These are phyloP conservation scores for Bolboschoenoplectus hybrid DNA, from an alignment of 202 grass and related monocot genomes.

Conservation along the genomic window DNA sequence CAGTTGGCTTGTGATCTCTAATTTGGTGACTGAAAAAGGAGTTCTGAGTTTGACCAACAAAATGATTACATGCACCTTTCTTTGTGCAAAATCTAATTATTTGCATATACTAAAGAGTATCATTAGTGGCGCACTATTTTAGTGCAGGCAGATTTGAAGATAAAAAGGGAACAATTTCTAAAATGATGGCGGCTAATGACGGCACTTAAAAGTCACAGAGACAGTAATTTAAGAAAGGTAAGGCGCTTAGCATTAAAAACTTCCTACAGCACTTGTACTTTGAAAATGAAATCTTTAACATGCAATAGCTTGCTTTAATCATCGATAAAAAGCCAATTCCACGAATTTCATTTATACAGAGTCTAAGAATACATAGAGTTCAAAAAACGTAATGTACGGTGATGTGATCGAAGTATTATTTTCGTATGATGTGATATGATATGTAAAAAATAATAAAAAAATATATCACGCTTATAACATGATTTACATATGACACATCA, in stretches of 20 bases:
- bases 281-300: neutral
- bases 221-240: neutral
- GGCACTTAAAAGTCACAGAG: neutral
- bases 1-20: neutral
- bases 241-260: neutral
- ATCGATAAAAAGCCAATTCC: neutral
- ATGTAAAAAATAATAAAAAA: too few species aligned
- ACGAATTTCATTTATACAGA: neutral
- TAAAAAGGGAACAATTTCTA: neutral
- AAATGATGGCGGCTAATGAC: slow-evolving; percentile 16
- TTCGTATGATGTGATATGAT: too few species aligned
- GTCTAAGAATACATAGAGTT: too few species aligned
- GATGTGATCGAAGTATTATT: too few species aligned
- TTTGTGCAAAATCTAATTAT: neutral
- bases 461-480: too few species aligned
- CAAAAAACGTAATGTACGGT: too few species aligned
- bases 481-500: too few species aligned
- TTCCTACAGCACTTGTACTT: neutral
- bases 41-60: neutral
- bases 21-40: neutral
- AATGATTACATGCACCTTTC: neutral
- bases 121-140: slow-evolving; percentile 1
- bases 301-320: too few species aligned
- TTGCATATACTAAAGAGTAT: slow-evolving; percentile 12
- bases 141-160: slow-evolving; percentile 2